These are phyloP conservation scores for Neurospora africana DNA, from an alignment of 495 filamentous ascomycete genomes.

Conservation along the genomic window DNA sequence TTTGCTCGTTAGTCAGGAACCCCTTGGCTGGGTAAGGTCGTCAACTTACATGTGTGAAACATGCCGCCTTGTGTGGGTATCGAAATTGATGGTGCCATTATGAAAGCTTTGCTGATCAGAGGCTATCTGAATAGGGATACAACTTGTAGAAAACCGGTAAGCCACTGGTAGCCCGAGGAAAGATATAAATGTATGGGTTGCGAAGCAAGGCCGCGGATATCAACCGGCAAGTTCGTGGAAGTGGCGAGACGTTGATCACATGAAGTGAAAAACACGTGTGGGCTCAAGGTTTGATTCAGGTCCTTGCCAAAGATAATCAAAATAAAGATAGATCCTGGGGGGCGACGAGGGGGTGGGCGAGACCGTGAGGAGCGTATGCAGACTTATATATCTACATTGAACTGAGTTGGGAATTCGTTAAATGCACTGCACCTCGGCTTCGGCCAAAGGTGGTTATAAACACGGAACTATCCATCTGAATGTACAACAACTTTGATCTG, in stretches of 20 bases:
- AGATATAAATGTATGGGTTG: constrained; percentile 3
- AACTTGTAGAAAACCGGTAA: not conserved
- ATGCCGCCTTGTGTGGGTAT: constrained; percentile 41
- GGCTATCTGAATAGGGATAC: not conserved
- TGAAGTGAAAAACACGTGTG: not conserved
- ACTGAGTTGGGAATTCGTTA: constrained; percentile 17
- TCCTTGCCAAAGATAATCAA: not conserved
- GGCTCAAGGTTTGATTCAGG: not conserved
- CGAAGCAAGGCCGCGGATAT: not conserved
- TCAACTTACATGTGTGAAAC: constrained; percentile 39
- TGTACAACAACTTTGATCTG: not conserved
- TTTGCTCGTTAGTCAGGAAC: not conserved
- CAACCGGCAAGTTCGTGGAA: constrained; percentile 4
- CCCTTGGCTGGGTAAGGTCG: not conserved
- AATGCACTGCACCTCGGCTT: not conserved
- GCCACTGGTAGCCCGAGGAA: not conserved
- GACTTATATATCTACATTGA: constrained; percentile 29
- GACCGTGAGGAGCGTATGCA: constrained; percentile 21
- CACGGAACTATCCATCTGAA: no score
- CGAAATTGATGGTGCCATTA: constrained; percentile 38
- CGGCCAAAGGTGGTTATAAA: not conserved
- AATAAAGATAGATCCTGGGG: constrained; percentile 17
- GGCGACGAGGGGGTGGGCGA: constrained; percentile 18
- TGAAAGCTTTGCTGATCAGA: constrained; percentile 7
- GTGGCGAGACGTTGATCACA: constrained; percentile 5